These are phyloP conservation scores for Sungouiozyma ichnusensis DNA, from an alignment of 805 yeast species.

Conservation along the genomic window DNA sequence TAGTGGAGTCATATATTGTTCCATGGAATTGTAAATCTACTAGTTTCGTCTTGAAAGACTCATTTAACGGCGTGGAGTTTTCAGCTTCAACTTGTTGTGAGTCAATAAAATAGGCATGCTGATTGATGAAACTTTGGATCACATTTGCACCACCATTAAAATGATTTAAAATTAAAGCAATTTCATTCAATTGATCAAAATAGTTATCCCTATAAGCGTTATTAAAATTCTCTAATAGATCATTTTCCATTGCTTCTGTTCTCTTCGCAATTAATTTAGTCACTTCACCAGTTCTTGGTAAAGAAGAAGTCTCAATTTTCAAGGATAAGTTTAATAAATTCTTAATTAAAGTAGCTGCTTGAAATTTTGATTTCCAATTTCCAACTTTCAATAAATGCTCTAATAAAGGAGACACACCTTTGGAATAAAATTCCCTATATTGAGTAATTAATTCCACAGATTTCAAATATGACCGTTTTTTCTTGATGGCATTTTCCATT, in stretches of 20 bases:
- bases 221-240: constrained; percentile 59
- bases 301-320: constrained; percentile 48
- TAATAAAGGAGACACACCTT: constrained; percentile 40
- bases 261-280: constrained; percentile 47
- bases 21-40: constrained; percentile 47
- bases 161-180: constrained; percentile 62
- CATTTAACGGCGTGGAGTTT: constrained; percentile 14
- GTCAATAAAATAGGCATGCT: constrained; percentile 55
- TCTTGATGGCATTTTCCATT: constrained; percentile 54
- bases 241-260: constrained; percentile 67
- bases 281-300: constrained; percentile 33
- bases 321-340: constrained; percentile 55
- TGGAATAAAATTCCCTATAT: constrained; percentile 61
- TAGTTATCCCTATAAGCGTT: constrained; percentile 63
- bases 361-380: constrained; percentile 41
- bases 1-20: constrained; percentile 39
- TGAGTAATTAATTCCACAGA: constrained; percentile 66
- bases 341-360: constrained; percentile 58
- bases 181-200: constrained; percentile 59
- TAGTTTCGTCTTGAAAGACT: constrained; percentile 45
- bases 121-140: constrained; percentile 70
- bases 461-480: constrained; percentile 61
- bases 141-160: constrained; percentile 82
- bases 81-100: constrained; percentile 25
- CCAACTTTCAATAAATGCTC: constrained; percentile 42